Evolutionary conservation across 768 basidiomycete genomes (phyloP).

Genomic region (Leucosporidium yakuticum): DNA sequence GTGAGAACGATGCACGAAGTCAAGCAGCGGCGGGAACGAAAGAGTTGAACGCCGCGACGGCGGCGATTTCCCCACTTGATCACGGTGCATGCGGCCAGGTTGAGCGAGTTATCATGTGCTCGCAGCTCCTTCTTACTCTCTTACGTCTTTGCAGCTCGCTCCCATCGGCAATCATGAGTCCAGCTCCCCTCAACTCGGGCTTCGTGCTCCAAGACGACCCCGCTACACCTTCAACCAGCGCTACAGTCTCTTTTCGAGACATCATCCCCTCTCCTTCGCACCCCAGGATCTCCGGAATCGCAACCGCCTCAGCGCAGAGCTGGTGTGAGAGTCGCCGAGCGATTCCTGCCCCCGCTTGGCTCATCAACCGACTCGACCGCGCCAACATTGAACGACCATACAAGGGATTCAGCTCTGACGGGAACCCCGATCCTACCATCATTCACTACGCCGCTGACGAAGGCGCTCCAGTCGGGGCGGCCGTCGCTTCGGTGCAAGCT

Average conservation of each 20-base stretch:
- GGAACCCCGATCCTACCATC: slow-evolving; percentile 32
- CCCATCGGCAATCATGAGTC: background rate
- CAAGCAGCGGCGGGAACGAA: background rate
- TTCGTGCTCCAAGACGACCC: slow-evolving; percentile 9
- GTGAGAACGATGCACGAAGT: background rate
- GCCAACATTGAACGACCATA: slow-evolving; percentile 35
- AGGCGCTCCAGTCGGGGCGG: slow-evolving; percentile 37
- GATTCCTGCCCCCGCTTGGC: slow-evolving; percentile 37
- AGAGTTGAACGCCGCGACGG: no score
- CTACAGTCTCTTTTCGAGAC: slow-evolving; percentile 1
- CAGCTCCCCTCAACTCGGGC: slow-evolving; percentile 4
- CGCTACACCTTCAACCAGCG: background rate
- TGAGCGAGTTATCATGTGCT: no score
- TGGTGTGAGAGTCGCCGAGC: slow-evolving; percentile 36
- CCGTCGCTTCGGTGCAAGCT: slow-evolving; percentile 6
- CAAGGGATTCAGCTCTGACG: slow-evolving; percentile 36
- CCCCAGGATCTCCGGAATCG: slow-evolving; percentile 35
- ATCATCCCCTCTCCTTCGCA: background rate
- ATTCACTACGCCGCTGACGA: slow-evolving; percentile 36
- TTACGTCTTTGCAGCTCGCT: background rate
- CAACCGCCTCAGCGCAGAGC: slow-evolving; percentile 18
- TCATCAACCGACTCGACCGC: slow-evolving; percentile 36
- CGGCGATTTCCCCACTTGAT: no score
- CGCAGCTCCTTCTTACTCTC: no score
- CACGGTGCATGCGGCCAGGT: no score